These are phyloP conservation scores for Sugiyamaella grinbergsii DNA, from an alignment of 1,139 yeast species.

Conservation along the genomic window DNA sequence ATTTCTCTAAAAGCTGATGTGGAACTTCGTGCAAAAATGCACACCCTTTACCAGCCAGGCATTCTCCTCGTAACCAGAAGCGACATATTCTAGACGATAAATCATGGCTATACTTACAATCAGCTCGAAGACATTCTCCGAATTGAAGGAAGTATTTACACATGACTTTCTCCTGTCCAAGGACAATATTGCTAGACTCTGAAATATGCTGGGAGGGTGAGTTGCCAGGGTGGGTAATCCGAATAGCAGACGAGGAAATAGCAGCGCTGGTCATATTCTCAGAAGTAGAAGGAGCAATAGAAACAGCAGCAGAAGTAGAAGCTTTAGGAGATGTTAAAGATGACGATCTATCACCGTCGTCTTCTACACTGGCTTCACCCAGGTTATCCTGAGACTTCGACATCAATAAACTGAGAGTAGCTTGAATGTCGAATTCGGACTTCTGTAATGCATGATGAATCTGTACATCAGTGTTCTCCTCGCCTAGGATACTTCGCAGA, in stretches of 20 bases:
- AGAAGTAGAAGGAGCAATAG: background rate
- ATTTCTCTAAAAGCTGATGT: constrained; percentile 29
- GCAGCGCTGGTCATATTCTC: constrained; percentile 21
- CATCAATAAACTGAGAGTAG: constrained; percentile 36
- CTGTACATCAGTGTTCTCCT: constrained; percentile 37
- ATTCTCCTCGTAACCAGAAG: constrained; percentile 49
- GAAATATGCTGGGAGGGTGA: background rate
- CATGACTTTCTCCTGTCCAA: constrained; percentile 37
- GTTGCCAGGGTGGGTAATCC: constrained; percentile 8
- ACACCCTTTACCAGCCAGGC: constrained; percentile 47
- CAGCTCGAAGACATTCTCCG: constrained; percentile 48
- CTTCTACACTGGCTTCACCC: constrained; percentile 8
- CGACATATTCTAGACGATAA: constrained; percentile 46
- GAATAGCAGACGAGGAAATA: background rate
- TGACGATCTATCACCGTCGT: background rate
- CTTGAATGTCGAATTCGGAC: constrained; percentile 39
- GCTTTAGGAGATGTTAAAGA: background rate
- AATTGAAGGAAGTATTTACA: constrained; percentile 45
- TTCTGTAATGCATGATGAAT: constrained; percentile 39
- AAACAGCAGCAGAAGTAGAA: background rate
- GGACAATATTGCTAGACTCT: constrained; percentile 10
- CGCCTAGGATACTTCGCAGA: constrained; percentile 39
- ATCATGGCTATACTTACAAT: constrained; percentile 50
- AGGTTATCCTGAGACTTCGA: constrained; percentile 1
- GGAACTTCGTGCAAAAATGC: constrained; percentile 46